Conservation (phyloP, 2,329 filamentous ascomycete genomes). For the Helminthosporium solani region DNA sequence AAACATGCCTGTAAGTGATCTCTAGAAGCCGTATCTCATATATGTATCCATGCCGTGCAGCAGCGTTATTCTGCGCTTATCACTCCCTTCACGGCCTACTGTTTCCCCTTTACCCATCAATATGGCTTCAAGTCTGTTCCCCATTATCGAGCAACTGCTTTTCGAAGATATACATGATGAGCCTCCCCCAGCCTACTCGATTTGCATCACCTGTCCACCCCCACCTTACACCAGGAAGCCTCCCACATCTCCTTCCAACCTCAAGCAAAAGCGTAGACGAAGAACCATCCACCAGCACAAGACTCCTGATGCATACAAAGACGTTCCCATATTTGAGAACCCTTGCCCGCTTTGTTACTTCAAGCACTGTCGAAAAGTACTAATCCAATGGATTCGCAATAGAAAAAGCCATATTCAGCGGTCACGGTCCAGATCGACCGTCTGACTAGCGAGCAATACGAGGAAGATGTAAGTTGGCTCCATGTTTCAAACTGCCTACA, state of each 20-base stretch:
- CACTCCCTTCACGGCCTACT: background rate
- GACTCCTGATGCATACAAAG: conserved; percentile 18
- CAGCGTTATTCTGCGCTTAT: background rate
- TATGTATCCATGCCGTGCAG: background rate
- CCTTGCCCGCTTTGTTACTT: conserved; percentile 31
- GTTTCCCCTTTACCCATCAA: background rate
- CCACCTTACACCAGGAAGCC: conserved; percentile 1
- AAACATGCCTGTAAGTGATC: conserved; percentile 33
- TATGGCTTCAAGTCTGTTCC: conserved; percentile 16
- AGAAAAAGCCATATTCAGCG: conserved; percentile 80
- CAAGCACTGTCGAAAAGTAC: conserved; percentile 23
- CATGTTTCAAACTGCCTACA: background rate
- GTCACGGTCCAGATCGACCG: conserved; percentile 91
- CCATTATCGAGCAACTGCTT: conserved; percentile 11
- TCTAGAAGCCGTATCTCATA: conserved; percentile 1
- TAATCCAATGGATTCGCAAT: conserved; percentile 26
- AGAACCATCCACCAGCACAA: conserved; percentile 30
- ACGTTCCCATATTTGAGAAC: conserved; percentile 31
- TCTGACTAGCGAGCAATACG: conserved; percentile 83
- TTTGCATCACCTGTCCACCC: conserved; percentile 6
- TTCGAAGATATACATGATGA: conserved; percentile 12
- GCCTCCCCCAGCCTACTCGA: conserved; percentile 16
- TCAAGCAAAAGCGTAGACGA: conserved; percentile 6
- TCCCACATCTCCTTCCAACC: background rate
- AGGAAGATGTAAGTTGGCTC: conserved; percentile 62